Evolutionary conservation across 148 eudicot species (phyloP).

Genomic region (Rhododendron mucronatum): DNA sequence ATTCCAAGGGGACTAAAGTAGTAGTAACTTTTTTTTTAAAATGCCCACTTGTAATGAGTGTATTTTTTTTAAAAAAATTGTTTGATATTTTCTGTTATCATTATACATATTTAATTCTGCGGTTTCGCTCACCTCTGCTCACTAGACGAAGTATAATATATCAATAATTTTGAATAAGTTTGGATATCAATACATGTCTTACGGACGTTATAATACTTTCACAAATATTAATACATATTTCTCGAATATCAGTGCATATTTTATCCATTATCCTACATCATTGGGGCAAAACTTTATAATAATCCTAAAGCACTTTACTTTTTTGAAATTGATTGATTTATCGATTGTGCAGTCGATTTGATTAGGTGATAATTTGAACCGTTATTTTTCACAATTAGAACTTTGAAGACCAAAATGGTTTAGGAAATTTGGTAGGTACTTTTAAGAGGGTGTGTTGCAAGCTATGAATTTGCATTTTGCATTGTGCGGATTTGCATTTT

Average conservation of each 20-base stretch:
- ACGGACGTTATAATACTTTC: too few relatives aligned
- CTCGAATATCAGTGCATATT: too few relatives aligned
- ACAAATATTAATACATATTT: too few relatives aligned
- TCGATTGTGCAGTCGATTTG: neutral
- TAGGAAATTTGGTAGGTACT: neutral
- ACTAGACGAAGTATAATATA: too few relatives aligned
- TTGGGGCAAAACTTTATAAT: too few relatives aligned
- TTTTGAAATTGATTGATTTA: neutral
- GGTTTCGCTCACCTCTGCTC: accelerated
- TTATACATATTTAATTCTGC: neutral
- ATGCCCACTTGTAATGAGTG: neutral
- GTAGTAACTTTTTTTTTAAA: neutral
- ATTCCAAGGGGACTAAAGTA: neutral
- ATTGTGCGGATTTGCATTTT: neutral
- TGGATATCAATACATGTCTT: too few relatives aligned
- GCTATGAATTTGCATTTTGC: neutral
- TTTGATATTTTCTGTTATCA: neutral
- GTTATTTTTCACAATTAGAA: too few relatives aligned
- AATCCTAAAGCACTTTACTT: too few relatives aligned
- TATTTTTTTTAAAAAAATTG: neutral
- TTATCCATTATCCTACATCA: too few relatives aligned
- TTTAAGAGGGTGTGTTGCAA: neutral
- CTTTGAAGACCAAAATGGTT: too few relatives aligned
- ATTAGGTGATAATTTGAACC: too few relatives aligned
- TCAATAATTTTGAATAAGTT: too few relatives aligned